Evolutionary conservation across 352 stramenopile species (phyloP).

Genomic region (Globisporangium echinulatum): DNA sequence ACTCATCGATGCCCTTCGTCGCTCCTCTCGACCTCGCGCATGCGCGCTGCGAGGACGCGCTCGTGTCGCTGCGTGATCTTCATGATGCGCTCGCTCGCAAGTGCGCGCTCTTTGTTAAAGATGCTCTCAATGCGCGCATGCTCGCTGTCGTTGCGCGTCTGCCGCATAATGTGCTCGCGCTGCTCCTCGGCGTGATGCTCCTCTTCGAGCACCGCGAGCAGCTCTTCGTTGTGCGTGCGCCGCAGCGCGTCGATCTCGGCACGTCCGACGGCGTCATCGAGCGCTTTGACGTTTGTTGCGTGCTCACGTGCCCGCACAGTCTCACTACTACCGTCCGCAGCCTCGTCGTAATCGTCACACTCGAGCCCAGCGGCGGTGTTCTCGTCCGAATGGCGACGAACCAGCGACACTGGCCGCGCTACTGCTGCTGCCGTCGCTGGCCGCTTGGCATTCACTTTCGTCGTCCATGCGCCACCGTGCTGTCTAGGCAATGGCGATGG

Average conservation of each 20-base stretch:
- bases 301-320: neutral
- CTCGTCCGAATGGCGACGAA: slow-evolving; percentile 2
- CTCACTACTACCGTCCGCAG: slow-evolving; percentile 13
- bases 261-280: slow-evolving; percentile 15
- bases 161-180: slow-evolving; percentile 51
- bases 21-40: slow-evolving; percentile 11
- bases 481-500: neutral
- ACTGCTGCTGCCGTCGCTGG: slow-evolving; percentile 22
- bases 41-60: slow-evolving; percentile 32
- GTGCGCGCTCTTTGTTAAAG: slow-evolving; percentile 60
- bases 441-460: slow-evolving; percentile 12
- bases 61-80: slow-evolving; percentile 68
- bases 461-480: neutral
- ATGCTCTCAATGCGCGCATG: slow-evolving; percentile 52
- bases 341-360: slow-evolving; percentile 6
- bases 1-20: too few species aligned
- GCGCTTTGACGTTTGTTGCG: slow-evolving; percentile 9
- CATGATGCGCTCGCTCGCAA: slow-evolving; percentile 81
- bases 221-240: slow-evolving; percentile 60
- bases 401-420: neutral
- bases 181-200: slow-evolving; percentile 81
- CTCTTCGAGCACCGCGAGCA: slow-evolving; percentile 64
- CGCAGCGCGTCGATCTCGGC: slow-evolving; percentile 47
- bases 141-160: slow-evolving; percentile 32
- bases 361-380: slow-evolving; percentile 2